Percentiles rank a stretch among this genome's conserved stretches.
Conservation (phyloP, 345 rosid genomes). For the Eucalyptus dawsonii region DNA sequence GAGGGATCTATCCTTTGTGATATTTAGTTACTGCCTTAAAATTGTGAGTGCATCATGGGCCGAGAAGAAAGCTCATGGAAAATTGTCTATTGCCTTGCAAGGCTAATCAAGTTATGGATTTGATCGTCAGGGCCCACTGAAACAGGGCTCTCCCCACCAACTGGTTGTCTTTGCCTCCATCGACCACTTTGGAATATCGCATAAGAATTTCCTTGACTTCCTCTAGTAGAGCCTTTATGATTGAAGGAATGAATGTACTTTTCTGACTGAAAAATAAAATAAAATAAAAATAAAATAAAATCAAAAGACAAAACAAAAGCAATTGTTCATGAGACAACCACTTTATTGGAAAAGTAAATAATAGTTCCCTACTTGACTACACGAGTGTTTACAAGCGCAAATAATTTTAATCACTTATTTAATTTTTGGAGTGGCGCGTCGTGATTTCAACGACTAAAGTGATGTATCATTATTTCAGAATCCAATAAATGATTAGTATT, state of each 20-base stretch:
- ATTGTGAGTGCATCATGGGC: neutral
- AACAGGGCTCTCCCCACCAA: neutral
- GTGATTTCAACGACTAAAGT: neutral
- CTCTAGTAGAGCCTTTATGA: neutral
- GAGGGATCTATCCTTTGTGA: neutral
- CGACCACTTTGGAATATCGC: neutral
- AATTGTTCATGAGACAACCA: neutral
- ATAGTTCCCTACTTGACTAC: neutral
- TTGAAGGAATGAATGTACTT: neutral
- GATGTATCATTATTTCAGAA: accelerated
- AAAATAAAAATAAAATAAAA: too few relatives aligned
- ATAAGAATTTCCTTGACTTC: neutral
- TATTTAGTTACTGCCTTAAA: neutral
- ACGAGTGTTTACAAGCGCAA: neutral
- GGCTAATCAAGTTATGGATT: neutral
- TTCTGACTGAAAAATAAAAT: accelerated
- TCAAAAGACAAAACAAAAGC: neutral
- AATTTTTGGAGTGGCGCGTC: accelerated
- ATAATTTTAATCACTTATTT: neutral
- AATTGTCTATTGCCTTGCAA: neutral
- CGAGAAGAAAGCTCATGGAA: neutral
- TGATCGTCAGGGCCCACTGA: neutral
- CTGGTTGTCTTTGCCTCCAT: neutral
- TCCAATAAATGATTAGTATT: neutral
- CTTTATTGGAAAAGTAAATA: neutral